Evolutionary conservation across 192 early-diverging fungal genomes (phyloP), one percentile per base, ranked within the genome.

Genomic region (Jimgerdemannia lactiflua): DNA sequence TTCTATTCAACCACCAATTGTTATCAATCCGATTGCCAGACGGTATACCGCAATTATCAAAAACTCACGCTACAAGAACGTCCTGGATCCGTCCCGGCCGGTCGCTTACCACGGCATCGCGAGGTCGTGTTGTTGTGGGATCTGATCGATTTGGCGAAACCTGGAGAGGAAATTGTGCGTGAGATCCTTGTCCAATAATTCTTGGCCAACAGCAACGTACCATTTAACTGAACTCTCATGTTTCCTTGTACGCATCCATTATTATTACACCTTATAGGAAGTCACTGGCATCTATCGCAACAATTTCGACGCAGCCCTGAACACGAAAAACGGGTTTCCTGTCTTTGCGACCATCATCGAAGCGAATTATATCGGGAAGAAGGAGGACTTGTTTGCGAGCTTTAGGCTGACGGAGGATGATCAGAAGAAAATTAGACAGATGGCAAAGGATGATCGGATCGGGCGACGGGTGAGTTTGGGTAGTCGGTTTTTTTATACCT

Each of bases 41-140:
- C 97, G 19, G 89, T 98, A 3, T 99, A 99, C 80, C 89, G 97
- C 75, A 97, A 99, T 79, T 99, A 97, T 85, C 98, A 99, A 87
- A 91, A 94, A 14, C 82, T 99, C 78, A 97, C 98, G 0, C 81
- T 99, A 65, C 98, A 99, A 79, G 98, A 99, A 80, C 92, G 91
- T 2, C 98, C 98, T 29, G 98, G 98, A 3, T 93, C 95, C 0
- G 96, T 99, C 11, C 96, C 95, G 2, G 92, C 96, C 0, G 98
- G 98, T 78, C 93, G 96, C 66, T 84, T 99, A 68, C 98, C 98
- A 42, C 93, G 98, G 41, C 92, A 92, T 79, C 92, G 96, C 69
- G 98, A 98, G 54, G 92, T 99, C 4, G 93, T 99, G 65, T 85
- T 95, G 71, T 86, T 99, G 41, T 95, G 96, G 93, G 97, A 99